Percentiles rank a stretch among this genome's conserved stretches.
Evolutionary conservation across 306 rosid species (phyloP).

Genomic region (Chamaecrista fasciculata): DNA sequence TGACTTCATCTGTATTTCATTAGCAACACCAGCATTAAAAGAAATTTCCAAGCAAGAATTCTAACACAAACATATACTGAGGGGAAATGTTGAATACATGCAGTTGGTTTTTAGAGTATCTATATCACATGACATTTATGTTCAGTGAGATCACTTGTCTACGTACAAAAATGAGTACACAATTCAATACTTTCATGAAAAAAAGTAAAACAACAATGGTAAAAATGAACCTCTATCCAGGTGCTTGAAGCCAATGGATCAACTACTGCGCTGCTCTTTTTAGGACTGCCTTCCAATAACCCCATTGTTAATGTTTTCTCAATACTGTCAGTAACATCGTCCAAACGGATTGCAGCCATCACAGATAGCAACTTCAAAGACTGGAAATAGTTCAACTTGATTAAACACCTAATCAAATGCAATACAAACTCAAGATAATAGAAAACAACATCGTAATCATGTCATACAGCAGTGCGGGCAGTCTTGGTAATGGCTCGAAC

Average conservation of each 20-base stretch:
- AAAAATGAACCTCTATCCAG: conserved; percentile 73
- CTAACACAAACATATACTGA: not conserved
- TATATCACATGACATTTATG: not conserved
- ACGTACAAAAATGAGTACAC: not conserved
- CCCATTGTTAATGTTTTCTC: conserved; percentile 65
- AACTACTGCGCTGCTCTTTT: conserved; percentile 46
- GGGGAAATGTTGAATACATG: not conserved
- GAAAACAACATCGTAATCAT: conserved; percentile 12
- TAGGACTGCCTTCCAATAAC: conserved; percentile 56
- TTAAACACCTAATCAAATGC: conserved; percentile 11
- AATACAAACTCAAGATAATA: conserved; percentile 6
- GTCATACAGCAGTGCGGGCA: conserved; percentile 84
- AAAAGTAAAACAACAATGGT: conserved; percentile 25
- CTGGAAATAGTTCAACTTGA: conserved; percentile 42
- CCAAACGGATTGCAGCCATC: conserved; percentile 88
- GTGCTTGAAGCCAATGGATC: conserved; percentile 93
- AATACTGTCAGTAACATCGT: conserved; percentile 57
- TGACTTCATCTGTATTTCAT: not conserved
- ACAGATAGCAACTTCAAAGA: conserved; percentile 89
- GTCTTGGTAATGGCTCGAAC: conserved; percentile 87
- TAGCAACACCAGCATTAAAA: not conserved
- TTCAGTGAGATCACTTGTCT: conserved; percentile 10
- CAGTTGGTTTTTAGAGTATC: not conserved
- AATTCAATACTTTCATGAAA: conserved; percentile 11
- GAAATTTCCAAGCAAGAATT: not conserved